Conservation (phyloP, 2,329 filamentous ascomycete genomes). For the Apiospora kogelbergensis region DNA sequence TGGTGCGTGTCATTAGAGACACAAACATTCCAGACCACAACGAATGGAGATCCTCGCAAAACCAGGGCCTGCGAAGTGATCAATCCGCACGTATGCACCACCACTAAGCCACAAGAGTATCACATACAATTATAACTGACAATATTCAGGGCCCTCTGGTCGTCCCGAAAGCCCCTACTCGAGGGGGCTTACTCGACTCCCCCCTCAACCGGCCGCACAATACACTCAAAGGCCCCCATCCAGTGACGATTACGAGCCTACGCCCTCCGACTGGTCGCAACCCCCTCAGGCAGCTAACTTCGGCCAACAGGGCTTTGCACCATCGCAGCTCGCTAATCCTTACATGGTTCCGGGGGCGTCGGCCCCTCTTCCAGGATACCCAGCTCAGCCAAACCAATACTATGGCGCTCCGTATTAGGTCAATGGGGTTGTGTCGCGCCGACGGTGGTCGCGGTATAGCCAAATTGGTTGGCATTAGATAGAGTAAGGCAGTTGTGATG, state of each 20-base stretch:
- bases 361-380: conserved; percentile 13
- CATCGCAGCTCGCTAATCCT: conserved; percentile 22
- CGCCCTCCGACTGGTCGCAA: conserved; percentile 2
- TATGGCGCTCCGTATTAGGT: conserved; percentile 7
- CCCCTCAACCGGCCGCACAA: conserved; percentile 38
- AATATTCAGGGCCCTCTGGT: conserved; percentile 28
- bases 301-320: conserved; percentile 20
- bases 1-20: conserved; percentile 72
- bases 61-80: conserved; percentile 26
- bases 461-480: too few relatives aligned
- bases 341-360: conserved; percentile 19
- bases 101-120: conserved; percentile 24
- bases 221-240: conserved; percentile 53
- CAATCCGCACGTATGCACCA: conserved; percentile 34
- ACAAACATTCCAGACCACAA: conserved; percentile 64
- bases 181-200: conserved; percentile 34
- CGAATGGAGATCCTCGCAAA: conserved; percentile 49
- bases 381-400: conserved; percentile 5
- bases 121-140: conserved; percentile 12
- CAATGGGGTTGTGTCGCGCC: background rate
- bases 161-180: conserved; percentile 50
- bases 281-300: conserved; percentile 20
- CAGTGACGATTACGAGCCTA: conserved; percentile 39
- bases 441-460: too few relatives aligned
- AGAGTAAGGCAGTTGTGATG: background rate